phyloP scores from a whole-genome alignment of 306 rosid species.

The Quercus glauca region DNA sequence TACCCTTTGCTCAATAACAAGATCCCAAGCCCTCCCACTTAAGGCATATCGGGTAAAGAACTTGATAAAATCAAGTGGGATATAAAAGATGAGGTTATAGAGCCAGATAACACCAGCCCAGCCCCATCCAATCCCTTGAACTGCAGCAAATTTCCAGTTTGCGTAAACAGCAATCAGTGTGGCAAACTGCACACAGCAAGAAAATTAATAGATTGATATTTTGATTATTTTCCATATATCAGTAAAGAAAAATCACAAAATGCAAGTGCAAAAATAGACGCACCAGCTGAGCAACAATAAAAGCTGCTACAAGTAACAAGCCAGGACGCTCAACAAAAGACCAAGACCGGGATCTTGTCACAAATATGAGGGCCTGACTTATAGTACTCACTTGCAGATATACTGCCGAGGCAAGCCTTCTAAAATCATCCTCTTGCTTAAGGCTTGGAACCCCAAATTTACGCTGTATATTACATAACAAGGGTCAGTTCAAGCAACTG shows the following conservation, averaged over 20 bases:
- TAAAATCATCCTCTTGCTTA: constrained; percentile 32
- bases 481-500: constrained; percentile 5
- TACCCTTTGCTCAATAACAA: constrained; percentile 78
- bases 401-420: constrained; percentile 72
- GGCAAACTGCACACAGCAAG: constrained; percentile 52
- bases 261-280: constrained; percentile 19
- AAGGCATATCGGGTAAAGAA: constrained; percentile 64
- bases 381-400: constrained; percentile 82
- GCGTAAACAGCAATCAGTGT: constrained; percentile 79
- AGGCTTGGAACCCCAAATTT: constrained; percentile 82
- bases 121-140: constrained; percentile 87
- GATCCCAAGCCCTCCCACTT: constrained; percentile 91
- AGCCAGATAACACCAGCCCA: constrained; percentile 94
- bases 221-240: not conserved
- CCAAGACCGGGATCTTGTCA: constrained; percentile 74
- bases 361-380: constrained; percentile 83
- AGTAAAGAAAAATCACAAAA: not conserved
- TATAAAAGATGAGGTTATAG: constrained; percentile 65
- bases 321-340: constrained; percentile 79
- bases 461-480: constrained; percentile 32
- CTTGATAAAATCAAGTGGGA: constrained; percentile 78
- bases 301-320: constrained; percentile 60
- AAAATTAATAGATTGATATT: not conserved
- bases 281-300: constrained; percentile 73
- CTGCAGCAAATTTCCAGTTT: constrained; percentile 71